Conservation (phyloP, 1,284 basidiomycete species). For the Kalmanozyma brasiliensis region DNA sequence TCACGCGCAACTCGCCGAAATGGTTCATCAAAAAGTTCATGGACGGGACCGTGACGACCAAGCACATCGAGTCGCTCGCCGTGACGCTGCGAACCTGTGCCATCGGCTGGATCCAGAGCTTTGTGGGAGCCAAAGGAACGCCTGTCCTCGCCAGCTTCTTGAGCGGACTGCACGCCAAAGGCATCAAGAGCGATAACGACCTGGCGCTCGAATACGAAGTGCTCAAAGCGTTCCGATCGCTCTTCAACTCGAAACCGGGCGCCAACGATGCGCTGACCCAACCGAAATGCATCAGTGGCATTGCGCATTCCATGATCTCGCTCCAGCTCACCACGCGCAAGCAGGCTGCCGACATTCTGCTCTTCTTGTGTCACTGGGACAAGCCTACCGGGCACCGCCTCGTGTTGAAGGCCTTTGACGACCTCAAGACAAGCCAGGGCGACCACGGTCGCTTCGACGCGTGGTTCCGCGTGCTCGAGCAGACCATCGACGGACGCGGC, state of each 20-base stretch:
- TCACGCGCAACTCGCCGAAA: conserved; percentile 68
- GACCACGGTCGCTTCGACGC: conserved; percentile 76
- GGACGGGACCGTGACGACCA: conserved; percentile 82
- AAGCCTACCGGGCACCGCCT: conserved; percentile 70
- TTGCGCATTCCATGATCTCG: conserved; percentile 85
- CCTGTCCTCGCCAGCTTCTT: conserved; percentile 79
- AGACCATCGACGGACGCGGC: conserved; percentile 82
- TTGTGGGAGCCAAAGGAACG: conserved; percentile 77
- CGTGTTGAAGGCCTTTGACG: conserved; percentile 71
- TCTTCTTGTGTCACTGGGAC: conserved; percentile 71
- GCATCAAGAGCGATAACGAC: conserved; percentile 72
- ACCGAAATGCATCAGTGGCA: conserved; percentile 80
- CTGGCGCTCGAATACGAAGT: conserved; percentile 84
- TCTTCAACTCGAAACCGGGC: conserved; percentile 82
- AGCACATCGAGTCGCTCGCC: conserved; percentile 80
- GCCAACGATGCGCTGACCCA: conserved; percentile 82
- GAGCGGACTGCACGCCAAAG: conserved; percentile 59
- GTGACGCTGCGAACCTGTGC: conserved; percentile 77
- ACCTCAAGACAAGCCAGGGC: conserved; percentile 53
- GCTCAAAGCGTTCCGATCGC: conserved; percentile 85
- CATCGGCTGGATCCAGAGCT: conserved; percentile 67
- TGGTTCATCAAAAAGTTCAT: conserved; percentile 88
- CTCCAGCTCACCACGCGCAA: conserved; percentile 83
- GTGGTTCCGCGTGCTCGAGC: conserved; percentile 88
- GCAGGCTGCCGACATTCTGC: conserved; percentile 80